Evolutionary conservation across 2,329 filamentous ascomycete genomes (phyloP).

Genomic region (Hawksworthiomyces lignivorus): DNA sequence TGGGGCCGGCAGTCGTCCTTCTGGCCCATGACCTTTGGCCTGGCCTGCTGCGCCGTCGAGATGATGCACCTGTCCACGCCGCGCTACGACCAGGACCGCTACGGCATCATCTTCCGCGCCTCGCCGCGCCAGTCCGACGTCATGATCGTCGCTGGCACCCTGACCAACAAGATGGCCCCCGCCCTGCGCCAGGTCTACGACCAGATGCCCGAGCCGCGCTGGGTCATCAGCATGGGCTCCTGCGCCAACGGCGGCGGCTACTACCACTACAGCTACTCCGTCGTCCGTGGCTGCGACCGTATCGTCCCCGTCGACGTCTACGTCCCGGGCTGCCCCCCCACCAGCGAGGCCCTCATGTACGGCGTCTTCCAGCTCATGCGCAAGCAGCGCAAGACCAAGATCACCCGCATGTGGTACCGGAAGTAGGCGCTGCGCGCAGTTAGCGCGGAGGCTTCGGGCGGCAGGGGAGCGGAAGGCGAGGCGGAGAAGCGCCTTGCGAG

Average conservation of each 20-base stretch:
- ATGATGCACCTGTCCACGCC: slow-evolving; percentile 91
- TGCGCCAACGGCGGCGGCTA: slow-evolving; percentile 67
- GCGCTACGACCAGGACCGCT: slow-evolving; percentile 80
- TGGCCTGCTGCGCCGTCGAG: slow-evolving; percentile 82
- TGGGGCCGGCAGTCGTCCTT: slow-evolving; percentile 79
- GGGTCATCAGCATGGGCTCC: slow-evolving; percentile 67
- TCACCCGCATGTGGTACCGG: slow-evolving; percentile 43
- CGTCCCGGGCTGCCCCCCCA: slow-evolving; percentile 54
- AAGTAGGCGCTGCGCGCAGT: slow-evolving; percentile 33
- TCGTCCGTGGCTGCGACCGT: slow-evolving; percentile 57
- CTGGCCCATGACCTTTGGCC: slow-evolving; percentile 84
- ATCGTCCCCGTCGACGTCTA: slow-evolving; percentile 63
- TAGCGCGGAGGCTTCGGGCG: too few species aligned
- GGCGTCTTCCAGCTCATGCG: slow-evolving; percentile 61
- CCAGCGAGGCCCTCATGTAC: slow-evolving; percentile 40
- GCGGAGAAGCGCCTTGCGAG: too few species aligned
- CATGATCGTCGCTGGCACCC: slow-evolving; percentile 88
- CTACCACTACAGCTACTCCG: slow-evolving; percentile 66
- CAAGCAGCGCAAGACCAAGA: slow-evolving; percentile 52
- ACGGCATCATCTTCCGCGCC: slow-evolving; percentile 85
- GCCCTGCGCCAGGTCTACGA: slow-evolving; percentile 87
- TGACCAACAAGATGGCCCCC: slow-evolving; percentile 95
- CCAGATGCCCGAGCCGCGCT: slow-evolving; percentile 88
- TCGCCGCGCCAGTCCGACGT: slow-evolving; percentile 83
- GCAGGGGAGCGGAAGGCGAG: too few species aligned